Conservation (phyloP, 2,329 filamentous ascomycete species). For the Cladosporium sp. region DNA sequence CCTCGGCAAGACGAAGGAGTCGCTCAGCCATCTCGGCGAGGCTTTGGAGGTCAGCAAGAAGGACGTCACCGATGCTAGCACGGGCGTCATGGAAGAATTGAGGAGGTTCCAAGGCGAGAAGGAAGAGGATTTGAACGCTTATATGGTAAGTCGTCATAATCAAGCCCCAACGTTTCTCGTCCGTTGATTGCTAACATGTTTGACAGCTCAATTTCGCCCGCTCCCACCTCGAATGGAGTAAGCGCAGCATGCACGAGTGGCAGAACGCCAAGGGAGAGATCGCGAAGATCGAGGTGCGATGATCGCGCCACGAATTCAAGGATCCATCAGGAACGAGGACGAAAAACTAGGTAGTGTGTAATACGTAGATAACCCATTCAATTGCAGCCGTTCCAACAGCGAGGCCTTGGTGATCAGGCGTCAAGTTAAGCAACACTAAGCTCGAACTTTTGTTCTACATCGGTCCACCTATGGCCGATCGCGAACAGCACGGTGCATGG, state of each 20-base stretch:
- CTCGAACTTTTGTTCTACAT: neutral
- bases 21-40: constrained; percentile 81
- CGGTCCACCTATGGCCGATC: neutral
- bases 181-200: neutral
- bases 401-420: no score
- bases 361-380: neutral
- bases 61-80: constrained; percentile 90
- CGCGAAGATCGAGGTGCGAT: constrained; percentile 70
- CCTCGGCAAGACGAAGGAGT: constrained; percentile 93
- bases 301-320: neutral
- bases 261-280: constrained; percentile 86
- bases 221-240: constrained; percentile 92
- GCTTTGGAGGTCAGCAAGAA: constrained; percentile 83
- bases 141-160: constrained; percentile 80
- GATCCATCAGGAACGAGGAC: neutral
- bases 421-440: neutral
- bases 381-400: no score
- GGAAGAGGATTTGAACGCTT: constrained; percentile 87
- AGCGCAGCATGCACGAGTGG: constrained; percentile 88
- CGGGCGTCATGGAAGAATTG: constrained; percentile 83
- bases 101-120: constrained; percentile 94
- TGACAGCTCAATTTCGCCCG: constrained; percentile 82
- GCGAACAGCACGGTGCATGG: neutral
- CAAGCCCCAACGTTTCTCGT: no score
- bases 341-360: neutral